Evolutionary conservation across 2,329 filamentous ascomycete species (phyloP).

Genomic region (Dactylellina parvicollis): DNA sequence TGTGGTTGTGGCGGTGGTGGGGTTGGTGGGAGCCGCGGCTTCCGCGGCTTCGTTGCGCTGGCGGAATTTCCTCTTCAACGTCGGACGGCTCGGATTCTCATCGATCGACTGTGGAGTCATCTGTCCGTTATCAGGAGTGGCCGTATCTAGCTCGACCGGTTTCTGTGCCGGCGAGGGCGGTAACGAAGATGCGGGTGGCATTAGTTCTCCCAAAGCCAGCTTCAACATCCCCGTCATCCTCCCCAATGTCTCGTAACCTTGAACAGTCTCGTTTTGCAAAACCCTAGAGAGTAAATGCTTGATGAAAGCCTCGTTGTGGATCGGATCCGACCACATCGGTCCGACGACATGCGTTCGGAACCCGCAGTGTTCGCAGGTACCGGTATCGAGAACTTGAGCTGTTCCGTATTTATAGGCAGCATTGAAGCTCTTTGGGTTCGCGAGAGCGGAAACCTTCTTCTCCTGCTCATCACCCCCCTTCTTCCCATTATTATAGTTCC

Average conservation of each 20-base stretch:
- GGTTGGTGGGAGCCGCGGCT: not conserved
- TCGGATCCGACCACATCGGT: slow-evolving; percentile 91
- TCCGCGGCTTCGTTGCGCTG: slow-evolving; percentile 14
- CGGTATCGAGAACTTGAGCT: slow-evolving; percentile 72
- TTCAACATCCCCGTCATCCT: slow-evolving; percentile 91
- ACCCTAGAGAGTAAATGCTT: slow-evolving; percentile 78
- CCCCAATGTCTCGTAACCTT: slow-evolving; percentile 79
- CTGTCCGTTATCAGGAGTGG: slow-evolving; percentile 34
- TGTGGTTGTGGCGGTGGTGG: not conserved
- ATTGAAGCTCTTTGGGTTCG: no score
- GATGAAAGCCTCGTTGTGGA: slow-evolving; percentile 87
- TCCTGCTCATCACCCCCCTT: slow-evolving; percentile 66
- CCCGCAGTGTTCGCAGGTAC: slow-evolving; percentile 82
- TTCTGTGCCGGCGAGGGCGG: not conserved
- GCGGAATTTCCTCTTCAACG: slow-evolving; percentile 28
- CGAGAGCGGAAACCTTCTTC: slow-evolving; percentile 56
- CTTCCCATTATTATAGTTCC: slow-evolving; percentile 67
- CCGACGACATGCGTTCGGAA: slow-evolving; percentile 82
- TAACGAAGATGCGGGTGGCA: slow-evolving; percentile 51
- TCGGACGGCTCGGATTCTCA: not conserved
- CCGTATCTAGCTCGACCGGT: slow-evolving; percentile 13
- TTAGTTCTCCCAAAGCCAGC: slow-evolving; percentile 80
- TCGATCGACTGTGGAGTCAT: not conserved
- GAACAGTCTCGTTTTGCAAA: slow-evolving; percentile 69
- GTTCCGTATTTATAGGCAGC: slow-evolving; percentile 77